Evolutionary conservation across 345 rosid genomes (phyloP), one percentile per base, ranked within the genome.

Genomic region (Iberis pinnata): DNA sequence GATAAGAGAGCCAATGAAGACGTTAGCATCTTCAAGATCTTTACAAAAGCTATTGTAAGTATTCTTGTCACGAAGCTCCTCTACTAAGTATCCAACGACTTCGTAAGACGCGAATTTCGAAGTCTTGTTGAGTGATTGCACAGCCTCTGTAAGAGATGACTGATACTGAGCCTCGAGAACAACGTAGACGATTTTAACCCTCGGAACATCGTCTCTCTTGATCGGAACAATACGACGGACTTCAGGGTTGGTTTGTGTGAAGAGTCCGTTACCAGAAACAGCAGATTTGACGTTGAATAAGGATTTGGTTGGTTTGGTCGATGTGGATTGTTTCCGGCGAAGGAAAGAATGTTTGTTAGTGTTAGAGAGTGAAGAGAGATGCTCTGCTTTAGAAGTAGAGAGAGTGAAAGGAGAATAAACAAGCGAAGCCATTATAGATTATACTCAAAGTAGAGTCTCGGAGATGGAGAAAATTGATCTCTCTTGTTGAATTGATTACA

Each of bases 131-230:
- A 92, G 78, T 6, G 86, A 44, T 18, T 68, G 84, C 8, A 92
- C 93, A 0, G 98, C 98, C 37, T 81, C 85, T 0, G 93, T 60
- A 53, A 92, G 86, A 9, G 96, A 85, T 2, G 96, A 81, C 42
- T 92, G 96, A 68, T 92, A 92, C 76, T 92, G 98, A 7, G 96
- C 98, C 76, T 92, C 98, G 47, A 92, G 93, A 57, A 92, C 96
- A 0, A 88, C 96, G 59, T 92, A 92, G 29, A 88, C 98, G 49
- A 85, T 60, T 47, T 88, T 92, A 22, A 92, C 98, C 1, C 76
- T 69, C 5, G 98, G 96, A 52, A 77, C 75, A 65, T 81, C 80
- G n/a, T 70, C 74, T 48, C 70, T 74, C 4, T 78, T 77, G 41
- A 77, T 82, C 4, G 96, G 95, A 12, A 92, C 89, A 2, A 92